Evolutionary conservation across 352 stramenopile genomes (phyloP), one percentile per base, ranked within the genome.

Genomic region (Phytopythium sindhum): DNA sequence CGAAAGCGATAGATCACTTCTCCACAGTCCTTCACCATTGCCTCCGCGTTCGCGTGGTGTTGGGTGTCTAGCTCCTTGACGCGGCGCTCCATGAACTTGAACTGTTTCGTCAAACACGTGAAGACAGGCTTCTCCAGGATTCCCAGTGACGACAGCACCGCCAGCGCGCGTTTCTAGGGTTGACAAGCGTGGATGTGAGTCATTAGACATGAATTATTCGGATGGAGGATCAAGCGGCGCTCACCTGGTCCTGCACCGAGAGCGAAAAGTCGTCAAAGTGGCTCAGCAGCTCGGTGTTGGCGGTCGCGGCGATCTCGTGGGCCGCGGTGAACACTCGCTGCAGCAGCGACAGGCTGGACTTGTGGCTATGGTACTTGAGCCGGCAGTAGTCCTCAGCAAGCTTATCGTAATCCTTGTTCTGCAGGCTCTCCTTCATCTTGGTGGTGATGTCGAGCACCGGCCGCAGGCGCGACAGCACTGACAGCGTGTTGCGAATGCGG

Each of bases 351-450:
- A 91, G 74, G 51, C 80, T 90, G 33, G 81, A 74, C 37, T 91
- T 93, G 35, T 69, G 62, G 55, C 75, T 86, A 47, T 91, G 78
- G 15, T 86, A 69, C 42, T 91, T 90, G 50, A 94, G 61, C 0
- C 82, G 74, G 37, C 75, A 75, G 59, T 90, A 94, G 45, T 92
- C 80, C 21, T 91, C 78, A 0, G 82, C 85, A 9, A 94, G 72
- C 45, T 86, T 87, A 12, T 89, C 81, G 53, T 87, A 95, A 62
- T 95, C 76, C 42, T 81, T 76, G 15, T 65, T 69, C 17, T 80
- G 63, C 51, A 91, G 66, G 68, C 80, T 90, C 41, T 69, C 67
- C 51, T 89, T 89, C 82, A 95, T 90, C 63, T 88, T 89, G 37
- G 78, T 74, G 1, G 79, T 89, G 60, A 93, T 79, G 45, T 92